phyloP scores from a whole-genome alignment of 2,329 filamentous ascomycete genomes.

The Mycosphaerella arachidis region DNA sequence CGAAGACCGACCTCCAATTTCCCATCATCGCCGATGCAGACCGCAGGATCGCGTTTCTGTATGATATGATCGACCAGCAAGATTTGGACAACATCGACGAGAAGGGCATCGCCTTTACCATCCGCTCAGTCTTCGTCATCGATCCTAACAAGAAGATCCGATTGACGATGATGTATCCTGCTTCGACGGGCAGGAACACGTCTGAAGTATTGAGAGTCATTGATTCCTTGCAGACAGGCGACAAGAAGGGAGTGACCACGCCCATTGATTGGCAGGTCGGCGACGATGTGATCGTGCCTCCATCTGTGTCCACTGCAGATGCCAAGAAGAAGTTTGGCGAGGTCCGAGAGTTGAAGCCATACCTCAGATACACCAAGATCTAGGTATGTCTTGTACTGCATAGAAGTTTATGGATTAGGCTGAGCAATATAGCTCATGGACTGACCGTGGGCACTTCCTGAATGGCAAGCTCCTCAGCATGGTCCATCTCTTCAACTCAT shows the following conservation, averaged over 20 bases:
- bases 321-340: constrained; percentile 84
- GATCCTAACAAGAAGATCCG: constrained; percentile 92
- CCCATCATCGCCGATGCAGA: constrained; percentile 50
- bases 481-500: too few species aligned
- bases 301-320: constrained; percentile 74
- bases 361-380: constrained; percentile 65
- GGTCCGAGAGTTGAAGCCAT: constrained; percentile 58
- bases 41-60: constrained; percentile 45
- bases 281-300: constrained; percentile 89
- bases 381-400: constrained; percentile 1
- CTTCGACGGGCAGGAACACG: constrained; percentile 69
- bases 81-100: constrained; percentile 34
- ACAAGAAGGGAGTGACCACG: constrained; percentile 66
- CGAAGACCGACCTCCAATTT: constrained; percentile 43
- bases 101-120: constrained; percentile 73
- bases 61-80: constrained; percentile 44
- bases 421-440: not conserved
- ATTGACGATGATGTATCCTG: constrained; percentile 87
- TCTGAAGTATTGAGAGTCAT: constrained; percentile 56
- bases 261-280: constrained; percentile 88
- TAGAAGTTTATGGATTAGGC: not conserved
- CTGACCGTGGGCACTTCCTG: too few species aligned
- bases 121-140: constrained; percentile 91
- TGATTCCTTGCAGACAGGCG: constrained; percentile 60
- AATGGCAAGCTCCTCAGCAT: too few species aligned